These are phyloP conservation scores for Candida montana DNA, from an alignment of 805 yeast species.

Conservation along the genomic window DNA sequence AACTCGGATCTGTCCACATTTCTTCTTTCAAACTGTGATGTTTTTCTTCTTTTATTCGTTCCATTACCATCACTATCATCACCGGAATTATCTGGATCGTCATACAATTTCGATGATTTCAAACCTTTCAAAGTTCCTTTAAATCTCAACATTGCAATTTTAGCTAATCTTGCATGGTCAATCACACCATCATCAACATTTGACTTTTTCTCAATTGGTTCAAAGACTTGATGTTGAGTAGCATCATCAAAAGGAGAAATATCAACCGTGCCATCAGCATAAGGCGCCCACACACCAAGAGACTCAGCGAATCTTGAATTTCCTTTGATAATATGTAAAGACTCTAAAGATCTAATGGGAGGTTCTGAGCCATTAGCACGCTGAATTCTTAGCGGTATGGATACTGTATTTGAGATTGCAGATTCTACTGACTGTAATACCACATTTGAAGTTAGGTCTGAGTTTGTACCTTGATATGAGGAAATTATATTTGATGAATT, in stretches of 20 bases:
- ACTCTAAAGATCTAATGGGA: constrained; percentile 40
- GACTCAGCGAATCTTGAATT: constrained; percentile 56
- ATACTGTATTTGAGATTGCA: constrained; percentile 39
- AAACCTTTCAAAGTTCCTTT: constrained; percentile 46
- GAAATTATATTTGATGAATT: constrained; percentile 58
- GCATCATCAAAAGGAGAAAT: constrained; percentile 51
- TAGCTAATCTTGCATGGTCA: constrained; percentile 27
- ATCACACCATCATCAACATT: neutral
- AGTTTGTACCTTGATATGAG: constrained; percentile 20
- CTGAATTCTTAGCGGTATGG: constrained; percentile 36
- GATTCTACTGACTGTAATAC: constrained; percentile 58
- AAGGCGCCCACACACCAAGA: constrained; percentile 67
- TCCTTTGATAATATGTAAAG: constrained; percentile 56
- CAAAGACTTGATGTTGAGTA: constrained; percentile 36
- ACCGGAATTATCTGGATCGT: constrained; percentile 27
- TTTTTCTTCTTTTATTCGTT: constrained; percentile 13
- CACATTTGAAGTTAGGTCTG: constrained; percentile 43
- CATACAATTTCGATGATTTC: constrained; percentile 34
- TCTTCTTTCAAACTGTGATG: constrained; percentile 9
- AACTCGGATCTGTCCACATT: constrained; percentile 30
- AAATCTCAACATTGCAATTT: constrained; percentile 52
- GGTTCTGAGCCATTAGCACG: constrained; percentile 20
- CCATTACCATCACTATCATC: constrained; percentile 12
- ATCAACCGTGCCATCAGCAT: constrained; percentile 65
- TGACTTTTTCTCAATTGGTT: neutral